Evolutionary conservation across 176 grass and related monocot genomes (phyloP).

Genomic region (barley (Hordeum vulgare)): MorexV3_pseudomolecules_assembly NC_058519.1:31262225-31262724

Average conservation of each 20-base stretch:
- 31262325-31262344: neutral
- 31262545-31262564: neutral
- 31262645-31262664: neutral
- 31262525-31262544: neutral
- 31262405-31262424: neutral
- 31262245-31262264: neutral
- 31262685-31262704: constrained; percentile 17
- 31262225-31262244: neutral
- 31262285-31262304: neutral
- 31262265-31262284: neutral
- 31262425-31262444: neutral
- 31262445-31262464: neutral
- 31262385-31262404: neutral
- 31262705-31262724: constrained; percentile 1
- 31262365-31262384: neutral
- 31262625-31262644: neutral
- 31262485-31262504: neutral
- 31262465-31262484: neutral
- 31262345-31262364: neutral
- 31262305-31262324: neutral
- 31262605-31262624: neutral
- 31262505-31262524: neutral
- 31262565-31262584: neutral
- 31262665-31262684: neutral
- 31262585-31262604: neutral